Conservation (phyloP, 306 rosid species). For the Citrullus mucosospermus region DNA sequence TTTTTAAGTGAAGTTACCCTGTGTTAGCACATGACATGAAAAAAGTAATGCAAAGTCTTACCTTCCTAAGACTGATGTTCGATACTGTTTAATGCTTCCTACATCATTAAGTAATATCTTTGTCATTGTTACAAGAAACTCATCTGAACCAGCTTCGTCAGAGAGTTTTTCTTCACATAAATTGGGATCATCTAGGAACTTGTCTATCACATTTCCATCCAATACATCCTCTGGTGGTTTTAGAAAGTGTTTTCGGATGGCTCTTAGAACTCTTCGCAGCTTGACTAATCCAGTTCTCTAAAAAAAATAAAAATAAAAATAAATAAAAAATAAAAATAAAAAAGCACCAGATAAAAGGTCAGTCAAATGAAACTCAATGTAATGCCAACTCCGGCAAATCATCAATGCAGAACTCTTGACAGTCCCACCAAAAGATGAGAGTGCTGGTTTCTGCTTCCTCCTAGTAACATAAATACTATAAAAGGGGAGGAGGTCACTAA, state of each 20-base stretch:
- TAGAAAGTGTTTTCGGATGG: conserved; percentile 79
- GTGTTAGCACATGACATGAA: neutral
- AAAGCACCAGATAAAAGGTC: conserved; percentile 18
- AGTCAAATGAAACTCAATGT: conserved; percentile 10
- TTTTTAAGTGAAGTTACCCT: neutral
- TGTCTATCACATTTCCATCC: conserved; percentile 72
- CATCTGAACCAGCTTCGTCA: conserved; percentile 90
- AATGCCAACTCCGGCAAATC: neutral
- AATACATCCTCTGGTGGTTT: conserved; percentile 85
- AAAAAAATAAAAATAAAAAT: neutral
- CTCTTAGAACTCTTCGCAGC: conserved; percentile 89
- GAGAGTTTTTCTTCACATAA: conserved; percentile 90
- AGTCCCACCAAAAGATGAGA: neutral
- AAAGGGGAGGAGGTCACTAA: neutral
- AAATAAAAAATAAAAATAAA: neutral
- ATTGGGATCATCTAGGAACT: conserved; percentile 75
- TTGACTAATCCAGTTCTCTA: conserved; percentile 89
- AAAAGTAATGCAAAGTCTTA: conserved; percentile 14
- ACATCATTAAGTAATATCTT: conserved; percentile 52
- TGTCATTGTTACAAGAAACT: conserved; percentile 76
- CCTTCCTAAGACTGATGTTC: conserved; percentile 53
- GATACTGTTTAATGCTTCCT: conserved; percentile 61
- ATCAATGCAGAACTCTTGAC: neutral
- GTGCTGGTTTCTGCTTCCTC: neutral
- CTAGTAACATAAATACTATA: neutral